phyloP scores from a whole-genome alignment of 805 yeast species.

The Metschnikowia chrysomelidarum region DNA sequence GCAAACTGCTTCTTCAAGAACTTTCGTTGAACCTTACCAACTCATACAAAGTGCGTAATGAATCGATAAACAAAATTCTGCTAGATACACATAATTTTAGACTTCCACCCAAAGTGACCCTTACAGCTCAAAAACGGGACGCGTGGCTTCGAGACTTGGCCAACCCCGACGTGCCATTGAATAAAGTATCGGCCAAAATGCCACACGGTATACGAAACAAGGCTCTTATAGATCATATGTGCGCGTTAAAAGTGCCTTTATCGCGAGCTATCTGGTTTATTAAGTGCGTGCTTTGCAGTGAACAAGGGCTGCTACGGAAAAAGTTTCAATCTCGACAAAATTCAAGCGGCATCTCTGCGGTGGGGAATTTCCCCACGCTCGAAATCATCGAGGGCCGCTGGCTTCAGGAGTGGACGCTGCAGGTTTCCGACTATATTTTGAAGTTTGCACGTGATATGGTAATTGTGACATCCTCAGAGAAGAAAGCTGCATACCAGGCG shows the following conservation, averaged over 20 bases:
- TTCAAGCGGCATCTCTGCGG: conserved; percentile 3
- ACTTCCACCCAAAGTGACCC: conserved; percentile 86
- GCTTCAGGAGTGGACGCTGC: conserved; percentile 89
- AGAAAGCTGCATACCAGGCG: conserved; percentile 41
- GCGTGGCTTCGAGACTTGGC: conserved; percentile 84
- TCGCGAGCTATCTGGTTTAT: conserved; percentile 90
- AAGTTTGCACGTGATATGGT: conserved; percentile 45
- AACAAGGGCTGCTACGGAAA: conserved; percentile 30
- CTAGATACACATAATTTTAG: conserved; percentile 47
- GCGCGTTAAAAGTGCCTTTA: conserved; percentile 65
- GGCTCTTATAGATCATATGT: conserved; percentile 69
- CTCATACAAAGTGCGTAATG: conserved; percentile 38
- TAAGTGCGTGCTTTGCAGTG: conserved; percentile 77
- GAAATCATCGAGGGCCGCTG: conserved; percentile 54
- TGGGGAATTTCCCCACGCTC: conserved; percentile 9
- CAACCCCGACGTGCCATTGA: conserved; percentile 60
- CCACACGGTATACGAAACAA: conserved; percentile 89
- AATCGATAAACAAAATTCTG: conserved; percentile 38
- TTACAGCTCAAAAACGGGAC: conserved; percentile 83
- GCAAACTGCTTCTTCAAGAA: conserved; percentile 35
- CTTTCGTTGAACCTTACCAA: conserved; percentile 38
- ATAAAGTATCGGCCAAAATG: conserved; percentile 67
- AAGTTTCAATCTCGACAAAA: conserved; percentile 26
- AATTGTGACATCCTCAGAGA: conserved; percentile 25
- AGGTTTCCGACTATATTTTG: conserved; percentile 60